Evolutionary conservation across 805 yeast genomes (phyloP).

Genomic region (Barnettozyma siamensis): DNA sequence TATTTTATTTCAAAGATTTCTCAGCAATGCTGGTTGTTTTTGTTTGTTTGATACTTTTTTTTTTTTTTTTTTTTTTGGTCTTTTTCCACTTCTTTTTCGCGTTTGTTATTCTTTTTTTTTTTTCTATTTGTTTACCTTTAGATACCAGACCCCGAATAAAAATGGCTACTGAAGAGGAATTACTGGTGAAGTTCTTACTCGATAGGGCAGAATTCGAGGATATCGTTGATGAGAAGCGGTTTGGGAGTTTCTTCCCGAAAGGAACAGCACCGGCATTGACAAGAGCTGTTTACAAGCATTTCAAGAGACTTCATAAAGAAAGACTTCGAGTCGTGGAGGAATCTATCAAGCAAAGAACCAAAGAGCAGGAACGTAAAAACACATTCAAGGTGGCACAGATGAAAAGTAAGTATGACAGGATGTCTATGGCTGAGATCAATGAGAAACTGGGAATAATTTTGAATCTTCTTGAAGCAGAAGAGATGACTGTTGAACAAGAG

Average conservation of each 20-base stretch:
- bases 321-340: conserved; percentile 5
- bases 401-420: background rate
- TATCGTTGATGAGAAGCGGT: conserved; percentile 6
- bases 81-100: no score
- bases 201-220: conserved; percentile 12
- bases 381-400: background rate
- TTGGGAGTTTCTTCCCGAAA: conserved; percentile 14
- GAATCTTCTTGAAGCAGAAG: conserved; percentile 25
- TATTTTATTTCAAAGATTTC: no score
- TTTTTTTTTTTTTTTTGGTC: no score
- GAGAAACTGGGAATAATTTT: conserved; percentile 25
- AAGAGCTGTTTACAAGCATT: conserved; percentile 6
- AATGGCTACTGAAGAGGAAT: conserved; percentile 17
- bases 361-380: background rate
- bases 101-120: no score
- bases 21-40: no score
- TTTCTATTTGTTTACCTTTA: background rate
- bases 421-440: conserved; percentile 8
- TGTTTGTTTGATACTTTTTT: no score
- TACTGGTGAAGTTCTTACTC: conserved; percentile 13
- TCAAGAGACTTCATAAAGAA: conserved; percentile 1
- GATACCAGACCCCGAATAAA: background rate
- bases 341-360: conserved; percentile 2
- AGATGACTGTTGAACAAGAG: conserved; percentile 20
- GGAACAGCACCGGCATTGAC: conserved; percentile 5